Conservation (phyloP, 1,284 basidiomycete genomes). For the Chiua sp. region DNA sequence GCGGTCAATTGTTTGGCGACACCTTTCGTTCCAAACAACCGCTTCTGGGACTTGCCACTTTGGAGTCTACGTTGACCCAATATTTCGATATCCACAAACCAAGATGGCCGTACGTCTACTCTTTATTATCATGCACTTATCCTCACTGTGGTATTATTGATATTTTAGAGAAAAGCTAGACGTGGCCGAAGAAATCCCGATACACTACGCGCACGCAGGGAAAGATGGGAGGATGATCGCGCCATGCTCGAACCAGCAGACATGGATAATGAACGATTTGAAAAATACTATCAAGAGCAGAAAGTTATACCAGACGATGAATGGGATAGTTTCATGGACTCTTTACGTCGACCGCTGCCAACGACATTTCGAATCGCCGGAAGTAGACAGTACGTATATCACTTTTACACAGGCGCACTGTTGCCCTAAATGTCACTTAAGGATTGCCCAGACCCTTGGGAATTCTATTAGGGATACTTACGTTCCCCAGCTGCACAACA, state of each 20-base stretch:
- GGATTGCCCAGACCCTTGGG: conserved; percentile 31
- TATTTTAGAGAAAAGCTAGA: conserved; percentile 19
- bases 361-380: conserved; percentile 96
- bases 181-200: conserved; percentile 5
- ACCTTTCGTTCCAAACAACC: conserved; percentile 40
- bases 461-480: conserved; percentile 58
- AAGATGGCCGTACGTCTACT: conserved; percentile 26
- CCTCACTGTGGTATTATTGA: neutral
- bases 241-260: conserved; percentile 57
- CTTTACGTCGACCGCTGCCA: conserved; percentile 79
- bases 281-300: conserved; percentile 80
- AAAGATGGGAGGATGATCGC: conserved; percentile 35
- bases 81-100: neutral
- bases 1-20: conserved; percentile 40
- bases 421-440: conserved; percentile 19
- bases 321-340: conserved; percentile 79
- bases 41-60: too few species aligned
- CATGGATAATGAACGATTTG: conserved; percentile 78
- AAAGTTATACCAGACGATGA: conserved; percentile 74
- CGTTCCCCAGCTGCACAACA: conserved; percentile 78
- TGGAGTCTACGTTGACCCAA: too few species aligned
- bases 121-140: neutral
- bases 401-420: neutral
- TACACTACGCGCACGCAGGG: conserved; percentile 9
- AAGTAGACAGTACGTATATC: conserved; percentile 71